phyloP scores from a whole-genome alignment of 1,139 yeast species.

The Kurtzmaniella natalensis region DNA sequence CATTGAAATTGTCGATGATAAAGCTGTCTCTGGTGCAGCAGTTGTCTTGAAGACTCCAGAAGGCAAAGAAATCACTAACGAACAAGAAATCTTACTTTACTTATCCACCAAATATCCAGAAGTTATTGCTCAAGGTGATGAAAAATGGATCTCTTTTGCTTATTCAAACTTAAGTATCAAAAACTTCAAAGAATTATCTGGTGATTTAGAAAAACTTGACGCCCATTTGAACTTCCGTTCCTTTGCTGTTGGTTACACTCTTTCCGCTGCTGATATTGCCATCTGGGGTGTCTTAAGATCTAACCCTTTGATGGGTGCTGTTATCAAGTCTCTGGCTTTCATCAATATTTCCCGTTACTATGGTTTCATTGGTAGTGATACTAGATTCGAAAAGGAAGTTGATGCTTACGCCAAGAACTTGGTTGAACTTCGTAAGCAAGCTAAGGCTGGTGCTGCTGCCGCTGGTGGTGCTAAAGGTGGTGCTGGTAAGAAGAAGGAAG shows the following conservation, averaged over 20 bases:
- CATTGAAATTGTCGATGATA: conserved; percentile 66
- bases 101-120: conserved; percentile 47
- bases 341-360: conserved; percentile 94
- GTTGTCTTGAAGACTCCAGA: conserved; percentile 43
- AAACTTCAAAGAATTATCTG: conserved; percentile 83
- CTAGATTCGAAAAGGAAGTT: conserved; percentile 62
- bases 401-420: conserved; percentile 65
- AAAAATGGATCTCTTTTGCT: conserved; percentile 67
- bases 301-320: conserved; percentile 88
- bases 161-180: conserved; percentile 66
- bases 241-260: conserved; percentile 61
- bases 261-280: conserved; percentile 77
- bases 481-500: conserved; percentile 65
- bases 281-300: conserved; percentile 94
- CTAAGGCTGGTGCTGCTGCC: conserved; percentile 39
- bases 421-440: conserved; percentile 68
- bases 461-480: conserved; percentile 33
- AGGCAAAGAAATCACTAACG: conserved; percentile 42
- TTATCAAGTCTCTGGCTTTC: conserved; percentile 78
- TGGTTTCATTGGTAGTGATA: conserved; percentile 59
- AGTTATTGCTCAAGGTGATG: conserved; percentile 25
- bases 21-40: conserved; percentile 38
- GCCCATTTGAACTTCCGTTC: conserved; percentile 82
- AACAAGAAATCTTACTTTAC: conserved; percentile 38
- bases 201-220: conserved; percentile 76